Base-by-base conservation (phyloP, 2,329 filamentous ascomycete species). In the Dissoconium aciculare region DNA sequence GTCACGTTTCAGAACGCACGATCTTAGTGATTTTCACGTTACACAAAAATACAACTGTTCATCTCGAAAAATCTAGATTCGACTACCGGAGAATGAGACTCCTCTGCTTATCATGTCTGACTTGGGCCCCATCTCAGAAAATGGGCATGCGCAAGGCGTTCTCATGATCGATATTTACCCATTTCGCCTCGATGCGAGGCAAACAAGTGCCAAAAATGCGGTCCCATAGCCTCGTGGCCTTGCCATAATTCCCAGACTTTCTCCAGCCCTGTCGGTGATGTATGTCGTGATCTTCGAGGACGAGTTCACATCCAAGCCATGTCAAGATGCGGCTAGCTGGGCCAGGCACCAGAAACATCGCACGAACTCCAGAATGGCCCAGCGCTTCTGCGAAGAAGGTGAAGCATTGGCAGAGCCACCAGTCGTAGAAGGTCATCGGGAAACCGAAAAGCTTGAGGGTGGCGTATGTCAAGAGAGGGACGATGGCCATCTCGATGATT, bases 361-460 rank as follows among this genome's bases (percentile, higher is more conserved):
- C 17, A 2, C 58, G 54, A 9, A 60, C 33, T 1, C 56, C 55
- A 19, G 49, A 54, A 24, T 58, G 55, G 3, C 55, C 55, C 11
- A 40, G 31, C 2, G 57, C 15, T 30, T 59, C 56, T 5, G 53
- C 39, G 37, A 50, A 61, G 3, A 54, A 42, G n/a, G 61, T 42
- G 24, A 57, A 62, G 28, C 55, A 45, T 24, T 59, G 51, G 35
- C 57, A 60, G 11, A 62, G 36, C 57, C 57, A 62, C 56, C 53
- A 57, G 23, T 60, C 57, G 27, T 60, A 60, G 34, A 62, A 62
- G 1, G 53, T 55, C 51, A 61, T 53, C 1, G 55, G 57, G 9
- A 59, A 23, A 0, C 58, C 57, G 16, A 52, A 44, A 26, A 25
- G 25, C 27, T 46, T 52, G 19, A 60, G 32, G 2, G 44, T 54